A percentile compares a stretch with the other conserved stretches of the same genome.
These are phyloP conservation scores for Metarhizium rileyi DNA, from an alignment of 2,329 filamentous ascomycete genomes.

Conservation along the genomic window DNA sequence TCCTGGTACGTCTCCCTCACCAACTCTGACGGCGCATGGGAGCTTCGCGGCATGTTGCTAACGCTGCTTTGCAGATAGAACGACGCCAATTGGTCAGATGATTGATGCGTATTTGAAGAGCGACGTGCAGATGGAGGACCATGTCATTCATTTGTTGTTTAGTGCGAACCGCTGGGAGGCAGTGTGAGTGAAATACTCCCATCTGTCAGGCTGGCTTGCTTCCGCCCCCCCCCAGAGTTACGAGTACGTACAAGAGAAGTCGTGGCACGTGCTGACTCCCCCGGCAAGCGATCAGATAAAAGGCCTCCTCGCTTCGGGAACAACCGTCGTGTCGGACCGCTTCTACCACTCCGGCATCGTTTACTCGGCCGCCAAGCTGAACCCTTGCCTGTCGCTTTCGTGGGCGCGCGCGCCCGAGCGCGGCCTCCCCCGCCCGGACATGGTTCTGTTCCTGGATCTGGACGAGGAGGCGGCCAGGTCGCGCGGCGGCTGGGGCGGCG, in stretches of 20 bases:
- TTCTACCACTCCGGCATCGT: slow-evolving; percentile 95
- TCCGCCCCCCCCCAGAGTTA: too few species aligned
- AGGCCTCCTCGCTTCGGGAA: slow-evolving; percentile 50
- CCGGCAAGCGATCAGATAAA: slow-evolving; percentile 39
- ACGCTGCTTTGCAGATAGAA: slow-evolving; percentile 49
- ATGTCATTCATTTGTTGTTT: slow-evolving; percentile 83
- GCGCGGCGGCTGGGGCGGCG: slow-evolving; percentile 79
- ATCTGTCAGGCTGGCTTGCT: too few species aligned
- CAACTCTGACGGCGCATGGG: too few species aligned
- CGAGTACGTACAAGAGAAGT: too few species aligned
- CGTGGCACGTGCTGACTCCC: not conserved
- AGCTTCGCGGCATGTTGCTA: not conserved
- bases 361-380: slow-evolving; percentile 82
- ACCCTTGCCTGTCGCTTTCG: slow-evolving; percentile 54
- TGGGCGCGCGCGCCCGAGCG: slow-evolving; percentile 84
- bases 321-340: slow-evolving; percentile 75
- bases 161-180: slow-evolving; percentile 86
- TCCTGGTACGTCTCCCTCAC: slow-evolving; percentile 35
- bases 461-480: slow-evolving; percentile 60
- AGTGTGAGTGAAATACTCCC: slow-evolving; percentile 32
- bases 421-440: slow-evolving; percentile 77
- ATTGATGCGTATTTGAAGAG: slow-evolving; percentile 76
- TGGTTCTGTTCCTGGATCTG: slow-evolving; percentile 81
- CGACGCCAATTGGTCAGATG: slow-evolving; percentile 76
- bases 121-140: slow-evolving; percentile 66